These are phyloP conservation scores for Pythium brassicae DNA, from an alignment of 352 stramenopile genomes.

Conservation along the genomic window DNA sequence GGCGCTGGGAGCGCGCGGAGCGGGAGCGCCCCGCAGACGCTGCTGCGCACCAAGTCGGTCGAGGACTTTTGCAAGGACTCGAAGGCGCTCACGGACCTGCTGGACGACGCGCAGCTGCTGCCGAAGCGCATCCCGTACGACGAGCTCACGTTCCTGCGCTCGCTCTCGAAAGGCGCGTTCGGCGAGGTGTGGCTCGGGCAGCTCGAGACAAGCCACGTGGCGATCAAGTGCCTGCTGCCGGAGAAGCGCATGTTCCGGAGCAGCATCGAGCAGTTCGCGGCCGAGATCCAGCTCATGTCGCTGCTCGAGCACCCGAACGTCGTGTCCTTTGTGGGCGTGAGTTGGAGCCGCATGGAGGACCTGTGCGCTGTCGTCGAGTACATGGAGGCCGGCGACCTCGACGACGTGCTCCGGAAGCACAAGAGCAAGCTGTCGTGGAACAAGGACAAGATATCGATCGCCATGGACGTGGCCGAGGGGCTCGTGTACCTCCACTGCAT, in stretches of 20 bases:
- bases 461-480: slow-evolving; percentile 77
- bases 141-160: slow-evolving; percentile 57
- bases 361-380: slow-evolving; percentile 78
- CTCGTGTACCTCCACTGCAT: slow-evolving; percentile 83
- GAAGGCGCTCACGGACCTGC: slow-evolving; percentile 38
- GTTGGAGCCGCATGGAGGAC: slow-evolving; percentile 60
- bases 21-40: not conserved
- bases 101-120: slow-evolving; percentile 44
- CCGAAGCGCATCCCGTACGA: slow-evolving; percentile 56
- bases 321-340: slow-evolving; percentile 68
- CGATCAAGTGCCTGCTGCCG: slow-evolving; percentile 66
- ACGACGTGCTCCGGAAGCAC: slow-evolving; percentile 47
- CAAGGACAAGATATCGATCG: slow-evolving; percentile 73
- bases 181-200: slow-evolving; percentile 72
- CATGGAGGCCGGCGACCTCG: slow-evolving; percentile 70
- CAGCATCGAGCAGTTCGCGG: slow-evolving; percentile 60
- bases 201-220: slow-evolving; percentile 61
- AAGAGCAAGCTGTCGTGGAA: slow-evolving; percentile 57
- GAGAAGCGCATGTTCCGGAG: slow-evolving; percentile 49
- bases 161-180: slow-evolving; percentile 64
- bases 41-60: slow-evolving; percentile 32
- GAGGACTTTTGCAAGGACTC: slow-evolving; percentile 67
- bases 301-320: slow-evolving; percentile 73
- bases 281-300: slow-evolving; percentile 71
- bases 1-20: too few relatives aligned